A percentile compares a stretch with the other conserved stretches of the same genome.
Evolutionary conservation across 202 grass and related monocot species (phyloP).

Genomic region (Schoenoplectus tabernaemontani): DNA sequence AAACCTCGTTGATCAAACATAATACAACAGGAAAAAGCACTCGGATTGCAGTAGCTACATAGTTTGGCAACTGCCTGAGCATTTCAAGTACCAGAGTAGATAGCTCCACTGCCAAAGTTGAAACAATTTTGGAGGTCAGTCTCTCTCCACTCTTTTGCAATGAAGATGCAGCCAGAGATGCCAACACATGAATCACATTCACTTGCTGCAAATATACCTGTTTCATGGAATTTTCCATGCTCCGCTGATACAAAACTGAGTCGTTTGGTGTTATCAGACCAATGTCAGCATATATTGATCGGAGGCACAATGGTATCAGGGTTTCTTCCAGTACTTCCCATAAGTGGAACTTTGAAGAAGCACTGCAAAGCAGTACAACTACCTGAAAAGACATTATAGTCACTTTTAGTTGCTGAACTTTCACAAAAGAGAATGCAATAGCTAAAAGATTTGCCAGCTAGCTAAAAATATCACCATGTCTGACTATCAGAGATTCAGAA

Average conservation of each 20-base stretch:
- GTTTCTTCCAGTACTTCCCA: constrained; percentile 57
- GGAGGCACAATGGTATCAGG: constrained; percentile 58
- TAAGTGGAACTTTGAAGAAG: constrained; percentile 32
- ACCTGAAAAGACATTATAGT: constrained; percentile 26
- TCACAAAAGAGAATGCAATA: neutral
- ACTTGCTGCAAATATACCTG: constrained; percentile 22
- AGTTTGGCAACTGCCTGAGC: constrained; percentile 45
- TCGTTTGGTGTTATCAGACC: constrained; percentile 16
- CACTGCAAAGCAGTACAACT: constrained; percentile 38
- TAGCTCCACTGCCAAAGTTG: constrained; percentile 67
- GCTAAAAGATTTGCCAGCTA: neutral
- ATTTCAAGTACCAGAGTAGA: constrained; percentile 52
- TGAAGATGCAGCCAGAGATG: constrained; percentile 28
- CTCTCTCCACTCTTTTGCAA: constrained; percentile 33
- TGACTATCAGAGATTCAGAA: neutral
- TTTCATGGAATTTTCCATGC: neutral
- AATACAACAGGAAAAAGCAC: constrained; percentile 56
- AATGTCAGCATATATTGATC: constrained; percentile 35
- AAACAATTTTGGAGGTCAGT: constrained; percentile 25
- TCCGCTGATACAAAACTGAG: constrained; percentile 31
- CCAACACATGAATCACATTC: constrained; percentile 35
- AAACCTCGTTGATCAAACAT: constrained; percentile 38
- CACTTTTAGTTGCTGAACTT: neutral
- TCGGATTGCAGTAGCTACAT: constrained; percentile 38
- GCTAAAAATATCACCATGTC: neutral